Evolutionary conservation across 139 green algal species (phyloP).

Genomic region (Chara braunii): DNA sequence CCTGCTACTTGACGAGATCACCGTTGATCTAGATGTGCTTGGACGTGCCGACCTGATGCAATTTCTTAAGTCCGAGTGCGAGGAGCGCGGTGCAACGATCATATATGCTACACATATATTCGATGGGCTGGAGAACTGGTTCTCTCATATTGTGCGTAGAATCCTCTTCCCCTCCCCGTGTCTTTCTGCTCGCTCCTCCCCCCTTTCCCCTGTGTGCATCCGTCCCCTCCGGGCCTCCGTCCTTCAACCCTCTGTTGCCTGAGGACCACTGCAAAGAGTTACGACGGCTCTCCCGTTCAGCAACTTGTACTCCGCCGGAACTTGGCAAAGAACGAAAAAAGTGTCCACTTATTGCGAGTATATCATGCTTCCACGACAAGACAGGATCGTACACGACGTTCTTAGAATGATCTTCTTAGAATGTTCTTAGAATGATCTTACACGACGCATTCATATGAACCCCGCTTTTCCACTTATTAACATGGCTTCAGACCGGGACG

Average conservation of each 20-base stretch:
- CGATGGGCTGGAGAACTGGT: conserved; percentile 63
- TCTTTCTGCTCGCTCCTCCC: not conserved
- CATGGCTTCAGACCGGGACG: no score
- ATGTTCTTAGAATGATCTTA: no score
- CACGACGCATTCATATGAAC: no score
- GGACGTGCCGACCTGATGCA: conserved; percentile 82
- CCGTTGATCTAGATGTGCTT: conserved; percentile 96
- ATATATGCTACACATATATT: conserved; percentile 99
- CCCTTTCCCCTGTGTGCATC: not conserved
- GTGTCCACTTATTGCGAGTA: no score
- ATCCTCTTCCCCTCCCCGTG: no score
- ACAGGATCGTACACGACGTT: no score
- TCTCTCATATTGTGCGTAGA: conserved; percentile 38
- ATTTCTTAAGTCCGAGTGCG: conserved; percentile 81
- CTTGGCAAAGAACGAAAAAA: not conserved
- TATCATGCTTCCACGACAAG: no score
- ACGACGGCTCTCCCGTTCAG: not conserved
- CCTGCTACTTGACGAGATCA: conserved; percentile 95
- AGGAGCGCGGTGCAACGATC: conserved; percentile 68
- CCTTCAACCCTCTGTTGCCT: not conserved
- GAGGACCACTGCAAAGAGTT: not conserved
- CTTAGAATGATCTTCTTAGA: no score
- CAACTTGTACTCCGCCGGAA: not conserved
- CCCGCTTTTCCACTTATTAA: no score
- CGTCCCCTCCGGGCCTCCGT: not conserved